Conservation (phyloP, 176 grass and related monocot genomes). For the Pontederia paniculata region DNA sequence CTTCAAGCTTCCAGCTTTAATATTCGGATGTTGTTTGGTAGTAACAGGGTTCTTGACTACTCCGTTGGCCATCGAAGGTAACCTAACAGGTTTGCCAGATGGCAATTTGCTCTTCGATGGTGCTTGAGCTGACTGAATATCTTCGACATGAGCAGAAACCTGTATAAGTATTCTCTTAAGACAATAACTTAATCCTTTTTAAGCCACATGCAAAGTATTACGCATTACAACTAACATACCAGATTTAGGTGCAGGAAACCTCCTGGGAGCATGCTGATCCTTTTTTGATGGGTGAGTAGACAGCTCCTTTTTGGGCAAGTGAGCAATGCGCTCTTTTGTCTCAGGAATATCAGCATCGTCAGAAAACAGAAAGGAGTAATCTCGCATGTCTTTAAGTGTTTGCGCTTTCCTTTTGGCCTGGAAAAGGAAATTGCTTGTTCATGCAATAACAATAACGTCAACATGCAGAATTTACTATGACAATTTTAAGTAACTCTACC, state of each 20-base stretch:
- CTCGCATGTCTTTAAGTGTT: slow-evolving; percentile 47
- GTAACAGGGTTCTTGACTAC: slow-evolving; percentile 30
- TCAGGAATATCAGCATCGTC: slow-evolving; percentile 43
- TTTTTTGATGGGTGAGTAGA: slow-evolving; percentile 3
- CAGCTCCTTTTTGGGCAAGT: slow-evolving; percentile 9
- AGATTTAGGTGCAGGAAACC: slow-evolving; percentile 24
- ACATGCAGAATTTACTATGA: not conserved
- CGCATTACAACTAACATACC: slow-evolving; percentile 30
- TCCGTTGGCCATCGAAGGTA: slow-evolving; percentile 4
- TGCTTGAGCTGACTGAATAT: slow-evolving; percentile 14
- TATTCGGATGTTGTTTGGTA: slow-evolving; percentile 26
- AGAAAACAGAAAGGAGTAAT: slow-evolving; percentile 66
- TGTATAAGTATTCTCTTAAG: slow-evolving; percentile 25
- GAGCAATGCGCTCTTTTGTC: slow-evolving; percentile 3
- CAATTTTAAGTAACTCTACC: slow-evolving; percentile 28
- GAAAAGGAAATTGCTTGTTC: slow-evolving; percentile 12
- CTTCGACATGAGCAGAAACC: slow-evolving; percentile 34
- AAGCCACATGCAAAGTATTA: not conserved
- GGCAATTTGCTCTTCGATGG: slow-evolving; percentile 8
- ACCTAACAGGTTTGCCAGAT: slow-evolving; percentile 5
- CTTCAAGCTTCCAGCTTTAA: slow-evolving; percentile 16
- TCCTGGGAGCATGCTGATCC: not conserved
- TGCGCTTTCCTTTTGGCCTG: slow-evolving; percentile 64
- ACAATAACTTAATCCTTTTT: not conserved
- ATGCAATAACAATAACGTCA: not conserved